Base-by-base conservation (phyloP, 352 stramenopile genomes). In the Phytophthora citricola region DNA sequence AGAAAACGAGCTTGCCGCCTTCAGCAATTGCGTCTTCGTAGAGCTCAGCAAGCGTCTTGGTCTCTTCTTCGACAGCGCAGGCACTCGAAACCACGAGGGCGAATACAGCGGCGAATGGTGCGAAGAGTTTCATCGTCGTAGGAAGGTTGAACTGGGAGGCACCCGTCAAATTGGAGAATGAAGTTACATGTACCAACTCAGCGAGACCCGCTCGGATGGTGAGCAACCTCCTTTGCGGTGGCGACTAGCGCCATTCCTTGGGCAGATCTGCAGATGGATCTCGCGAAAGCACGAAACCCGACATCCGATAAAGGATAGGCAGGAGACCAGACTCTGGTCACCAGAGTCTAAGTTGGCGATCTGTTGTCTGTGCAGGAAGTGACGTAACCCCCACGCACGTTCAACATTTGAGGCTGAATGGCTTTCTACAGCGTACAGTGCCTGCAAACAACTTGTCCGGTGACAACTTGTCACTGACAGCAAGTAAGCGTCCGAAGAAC, bases 1-100 rank as follows among this genome's bases (percentile, higher is more conserved):
- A 84, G 5, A 78, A 32, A 5, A 83, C 61, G 48, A 87, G 75
- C 10, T 81, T 78, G 45, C 76, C 82, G 5, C 76, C 77, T 73
- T 87, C 77, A 10, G 64, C 63, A 51, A 81, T 57, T 17, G 76
- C 72, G 6, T 85, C 69, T 11, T 68, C 63, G 58, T 87, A 79
- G 26, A 87, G 79, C 32, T 85, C 52, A 8, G 66, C 61, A 43
- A 83, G 50, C 9, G 67, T 58, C 58, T 81, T 79, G 58, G 67
- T 82, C 41, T 85, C 73, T 58, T 85, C 76, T 32, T 71, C 63
- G 27, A 69, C 41, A 22, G 26, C 57, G 22, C 52, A 26, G 26
- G 31, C 27, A 31, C 10, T 43, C 3, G 26, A 15, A 27, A 47
- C 45, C 2, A 62, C 29, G 46, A 76, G 44, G 26, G 39, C 31